These are phyloP conservation scores for Allium cepa DNA, from an alignment of 106 monocot genomes.

Conservation along the genomic window DNA sequence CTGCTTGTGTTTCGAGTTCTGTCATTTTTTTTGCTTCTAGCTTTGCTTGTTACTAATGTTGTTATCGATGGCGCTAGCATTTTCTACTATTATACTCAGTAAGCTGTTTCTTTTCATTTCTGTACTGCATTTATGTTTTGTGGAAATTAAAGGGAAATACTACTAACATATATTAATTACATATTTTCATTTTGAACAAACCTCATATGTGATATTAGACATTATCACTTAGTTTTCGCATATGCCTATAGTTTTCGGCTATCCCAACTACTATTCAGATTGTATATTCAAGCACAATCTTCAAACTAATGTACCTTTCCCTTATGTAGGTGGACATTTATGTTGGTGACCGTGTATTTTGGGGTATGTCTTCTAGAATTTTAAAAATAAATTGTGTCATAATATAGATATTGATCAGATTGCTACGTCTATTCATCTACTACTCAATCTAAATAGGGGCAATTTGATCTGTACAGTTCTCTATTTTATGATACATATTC, in stretches of 20 bases:
- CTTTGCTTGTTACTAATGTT: slow-evolving; percentile 33
- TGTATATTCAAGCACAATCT: background rate
- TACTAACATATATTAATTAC: background rate
- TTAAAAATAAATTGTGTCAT: no score
- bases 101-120: slow-evolving; percentile 15
- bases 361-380: slow-evolving; percentile 52
- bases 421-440: no score
- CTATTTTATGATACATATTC: no score
- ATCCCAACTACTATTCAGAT: no score
- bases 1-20: slow-evolving; percentile 46
- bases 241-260: no score
- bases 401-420: no score
- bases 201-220: background rate
- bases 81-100: slow-evolving; percentile 76
- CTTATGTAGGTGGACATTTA: slow-evolving; percentile 83
- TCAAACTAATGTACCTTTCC: slow-evolving; percentile 3
- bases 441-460: no score
- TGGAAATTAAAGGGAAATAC: no score
- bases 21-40: slow-evolving; percentile 41
- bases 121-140: background rate
- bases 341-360: slow-evolving; percentile 77
- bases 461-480: no score
- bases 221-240: background rate
- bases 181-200: background rate
- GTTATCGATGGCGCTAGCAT: slow-evolving; percentile 29